Base-by-base conservation (phyloP, 208 protist species). In the Angomonas ambiguus region DNA sequence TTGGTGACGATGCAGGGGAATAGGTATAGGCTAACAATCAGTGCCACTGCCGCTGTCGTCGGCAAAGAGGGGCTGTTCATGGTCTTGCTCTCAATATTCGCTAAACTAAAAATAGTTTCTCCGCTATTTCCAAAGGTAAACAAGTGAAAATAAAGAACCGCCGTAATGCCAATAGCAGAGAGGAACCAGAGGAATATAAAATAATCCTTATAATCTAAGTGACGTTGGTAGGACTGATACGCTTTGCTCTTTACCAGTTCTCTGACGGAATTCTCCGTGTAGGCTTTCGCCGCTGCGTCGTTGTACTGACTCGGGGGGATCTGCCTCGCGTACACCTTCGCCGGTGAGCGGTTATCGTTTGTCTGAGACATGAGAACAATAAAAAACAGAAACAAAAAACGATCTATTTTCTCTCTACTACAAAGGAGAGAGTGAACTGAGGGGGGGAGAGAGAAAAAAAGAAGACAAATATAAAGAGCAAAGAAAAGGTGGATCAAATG, bases 101-200 rank as follows among this genome's bases (percentile, higher is more conserved):
- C 10, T 22, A 18, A 30, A 58, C 35, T 45, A 79, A 75, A 42
- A 75, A 63, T 8, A 51, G 30, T 25, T 73, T 45, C 16, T 34
- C 34, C 60, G 68, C 27, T 84, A 62, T 51, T 59, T 45, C 55
- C 69, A 49, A 84, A 82, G 51, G 82, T 60, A 22, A 72, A 41
- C 13, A 88, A 33, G 56, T 93, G 83, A 51, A 77, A 83, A 65
- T 85, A 91, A 25, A 90, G 70, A 18, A 83, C 73, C 30, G 72
- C 68, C 22, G 76, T 70, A 16, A 93, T 55, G 2, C 71, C 74
- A 58, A 93, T 74, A 0, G 74, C 79, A 30, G 72, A 72, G 8
- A 93, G 71, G 53, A 93, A 83, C 87, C 87, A 93, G 25, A 76
- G 76, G 48, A 89, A 56, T 34, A 83, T 85, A 16, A 93, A 62